A percentile compares a stretch with the other conserved stretches of the same genome.
Conservation (phyloP, 148 eudicot species). For the Diospyros kaki region DNA sequence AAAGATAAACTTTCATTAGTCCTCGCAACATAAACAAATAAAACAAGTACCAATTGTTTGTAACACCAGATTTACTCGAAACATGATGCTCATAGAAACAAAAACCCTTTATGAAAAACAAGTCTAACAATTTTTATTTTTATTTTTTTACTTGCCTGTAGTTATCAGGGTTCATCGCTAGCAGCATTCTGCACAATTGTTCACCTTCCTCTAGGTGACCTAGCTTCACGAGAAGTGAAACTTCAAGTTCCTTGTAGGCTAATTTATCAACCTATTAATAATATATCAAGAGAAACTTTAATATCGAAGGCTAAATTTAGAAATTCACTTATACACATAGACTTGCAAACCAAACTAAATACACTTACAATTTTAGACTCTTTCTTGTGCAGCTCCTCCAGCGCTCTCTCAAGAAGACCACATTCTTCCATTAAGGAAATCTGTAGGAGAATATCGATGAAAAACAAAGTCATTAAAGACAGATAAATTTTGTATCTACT, state of each 20-base stretch:
- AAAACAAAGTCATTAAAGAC: not conserved
- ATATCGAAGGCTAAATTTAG: not conserved
- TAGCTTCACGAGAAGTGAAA: conserved; percentile 83
- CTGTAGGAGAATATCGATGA: conserved; percentile 28
- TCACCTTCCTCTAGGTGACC: conserved; percentile 70
- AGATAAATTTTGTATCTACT: no score
- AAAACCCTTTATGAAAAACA: no score
- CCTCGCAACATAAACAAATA: no score
- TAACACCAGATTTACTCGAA: no score
- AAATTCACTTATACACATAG: not conserved
- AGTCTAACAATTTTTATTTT: no score
- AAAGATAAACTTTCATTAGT: no score
- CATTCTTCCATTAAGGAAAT: conserved; percentile 88
- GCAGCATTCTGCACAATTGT: conserved; percentile 56
- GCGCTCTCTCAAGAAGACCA: conserved; percentile 69
- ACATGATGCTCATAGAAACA: no score
- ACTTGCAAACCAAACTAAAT: not conserved
- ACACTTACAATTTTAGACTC: conserved; percentile 76
- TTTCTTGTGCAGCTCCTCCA: conserved; percentile 74
- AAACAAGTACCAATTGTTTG: no score
- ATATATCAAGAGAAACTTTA: conserved; percentile 12
- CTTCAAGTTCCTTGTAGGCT: conserved; percentile 81
- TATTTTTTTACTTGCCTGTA: conserved; percentile 46
- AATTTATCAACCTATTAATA: conserved; percentile 72
- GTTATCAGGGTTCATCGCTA: conserved; percentile 94